Base-by-base conservation (phyloP, 2,329 filamentous ascomycete species). In the Aureobasidium melanogenum region DNA sequence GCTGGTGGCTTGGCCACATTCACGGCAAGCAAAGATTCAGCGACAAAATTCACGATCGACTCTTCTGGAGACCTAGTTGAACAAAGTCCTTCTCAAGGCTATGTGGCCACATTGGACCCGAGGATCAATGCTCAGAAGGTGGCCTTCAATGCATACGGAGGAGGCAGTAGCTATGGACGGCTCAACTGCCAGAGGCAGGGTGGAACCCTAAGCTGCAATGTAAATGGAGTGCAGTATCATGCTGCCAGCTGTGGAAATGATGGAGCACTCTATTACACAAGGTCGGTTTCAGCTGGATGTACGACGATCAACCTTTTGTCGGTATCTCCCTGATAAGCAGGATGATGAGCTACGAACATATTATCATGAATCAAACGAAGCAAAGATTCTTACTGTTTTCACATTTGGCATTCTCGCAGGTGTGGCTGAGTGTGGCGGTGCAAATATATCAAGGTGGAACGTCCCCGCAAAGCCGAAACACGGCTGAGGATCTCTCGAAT, bases 61-160 rank as follows among this genome's bases (percentile, higher is more conserved):
- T 46, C 54, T 46, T 57, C 54, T 46, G 54, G 54, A 14, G 41
- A 57, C 41, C 41, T 57, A 24, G 41, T 57, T 9, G 54, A 57
- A 19, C 54, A 57, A 14, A 57, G 54, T 12, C 41, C 54, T 38
- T 57, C 54, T 17, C 54, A 57, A 46, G 54, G 54, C 12, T 57
- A 46, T 36, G 54, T 46, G 8, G 54, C 39, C 39, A 46, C 26
- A 6, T 19, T 57, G 12, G 15, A 57, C 3, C 38, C 36, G 19
- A n/a, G 36, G 12, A 12, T 26, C n/a, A 17, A 57, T 26, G 19
- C 38, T 12, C 54, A 57, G 54, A 24, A 46, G 15, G 28, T 46
- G 54, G 41, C 2, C 12, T 57, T 57, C 22, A 5, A 44, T 6
- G 10, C 19, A 26, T 28, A 44, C 14, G 41, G 24, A 3, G 24